Conservation (phyloP, 768 basidiomycete species). For the Kwoniella shandongensis region DNA sequence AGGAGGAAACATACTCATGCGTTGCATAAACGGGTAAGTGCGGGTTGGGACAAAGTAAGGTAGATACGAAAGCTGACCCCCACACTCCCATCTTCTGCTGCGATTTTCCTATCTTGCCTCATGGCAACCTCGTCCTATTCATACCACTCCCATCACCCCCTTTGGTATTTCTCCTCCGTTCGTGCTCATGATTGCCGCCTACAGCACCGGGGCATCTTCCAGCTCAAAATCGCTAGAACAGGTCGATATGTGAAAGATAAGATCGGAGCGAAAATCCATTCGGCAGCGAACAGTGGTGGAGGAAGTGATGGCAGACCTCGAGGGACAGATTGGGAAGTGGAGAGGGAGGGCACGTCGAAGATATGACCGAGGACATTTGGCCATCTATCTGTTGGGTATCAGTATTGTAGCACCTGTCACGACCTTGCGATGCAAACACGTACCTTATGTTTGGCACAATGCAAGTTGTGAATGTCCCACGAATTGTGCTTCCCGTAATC, state of each 20-base stretch:
- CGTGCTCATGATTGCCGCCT: not conserved
- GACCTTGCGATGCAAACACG: no score
- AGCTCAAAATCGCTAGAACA: slow-evolving; percentile 62
- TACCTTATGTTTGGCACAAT: no score
- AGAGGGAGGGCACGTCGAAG: slow-evolving; percentile 46
- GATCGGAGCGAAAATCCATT: slow-evolving; percentile 54
- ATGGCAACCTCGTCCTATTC: no score
- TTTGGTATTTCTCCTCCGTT: no score
- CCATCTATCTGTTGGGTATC: no score
- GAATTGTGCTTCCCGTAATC: no score
- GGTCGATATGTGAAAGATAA: slow-evolving; percentile 62
- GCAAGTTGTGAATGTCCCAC: no score
- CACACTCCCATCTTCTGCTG: no score
- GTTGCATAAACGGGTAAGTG: slow-evolving; percentile 53
- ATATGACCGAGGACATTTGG: slow-evolving; percentile 7
- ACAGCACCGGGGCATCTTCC: slow-evolving; percentile 67
- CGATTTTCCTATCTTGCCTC: no score
- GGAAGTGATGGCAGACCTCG: slow-evolving; percentile 27
- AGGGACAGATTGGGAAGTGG: slow-evolving; percentile 43
- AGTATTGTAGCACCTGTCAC: no score
- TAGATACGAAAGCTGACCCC: not conserved
- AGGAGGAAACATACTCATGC: slow-evolving; percentile 43
- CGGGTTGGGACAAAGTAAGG: slow-evolving; percentile 17
- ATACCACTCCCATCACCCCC: no score
- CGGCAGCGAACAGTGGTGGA: slow-evolving; percentile 19